These are phyloP conservation scores for Solanum stenotomum DNA, from an alignment of 257 asterid genomes.

Conservation along the genomic window DNA sequence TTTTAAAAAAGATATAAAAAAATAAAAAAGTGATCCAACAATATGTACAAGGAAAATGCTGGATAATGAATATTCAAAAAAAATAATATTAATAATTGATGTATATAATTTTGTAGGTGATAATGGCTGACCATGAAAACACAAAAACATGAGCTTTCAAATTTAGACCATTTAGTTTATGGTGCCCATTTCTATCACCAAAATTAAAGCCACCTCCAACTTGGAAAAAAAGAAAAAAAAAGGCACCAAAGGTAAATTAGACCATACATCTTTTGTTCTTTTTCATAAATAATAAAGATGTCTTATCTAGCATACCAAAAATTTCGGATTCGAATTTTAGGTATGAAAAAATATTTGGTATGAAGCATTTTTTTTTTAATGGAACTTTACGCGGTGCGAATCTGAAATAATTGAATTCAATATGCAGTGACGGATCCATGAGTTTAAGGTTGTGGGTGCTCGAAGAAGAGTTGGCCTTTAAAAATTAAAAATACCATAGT, in stretches of 20 bases:
- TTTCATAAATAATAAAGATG: neutral
- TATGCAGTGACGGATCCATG: too few relatives aligned
- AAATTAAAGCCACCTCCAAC: neutral
- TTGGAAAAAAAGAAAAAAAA: neutral
- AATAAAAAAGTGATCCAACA: neutral
- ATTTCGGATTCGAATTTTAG: too few relatives aligned
- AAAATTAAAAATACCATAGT: too few relatives aligned
- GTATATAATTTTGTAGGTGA: neutral
- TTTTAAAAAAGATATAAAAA: neutral
- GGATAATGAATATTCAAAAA: neutral
- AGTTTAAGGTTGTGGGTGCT: too few relatives aligned
- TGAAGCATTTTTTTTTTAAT: too few relatives aligned
- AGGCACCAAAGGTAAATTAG: neutral
- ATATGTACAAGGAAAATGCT: neutral
- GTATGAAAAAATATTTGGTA: too few relatives aligned
- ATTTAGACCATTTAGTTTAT: neutral
- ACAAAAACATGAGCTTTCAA: neutral
- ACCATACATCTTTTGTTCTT: neutral
- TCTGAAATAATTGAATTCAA: too few relatives aligned
- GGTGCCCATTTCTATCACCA: neutral
- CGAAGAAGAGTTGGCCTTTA: too few relatives aligned
- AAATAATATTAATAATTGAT: neutral
- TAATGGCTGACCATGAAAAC: neutral
- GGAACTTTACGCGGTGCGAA: fast-evolving
- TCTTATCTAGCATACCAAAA: neutral